Base-by-base conservation (phyloP, 192 early-diverging fungal genomes). In the Coemansia sp. region DNA sequence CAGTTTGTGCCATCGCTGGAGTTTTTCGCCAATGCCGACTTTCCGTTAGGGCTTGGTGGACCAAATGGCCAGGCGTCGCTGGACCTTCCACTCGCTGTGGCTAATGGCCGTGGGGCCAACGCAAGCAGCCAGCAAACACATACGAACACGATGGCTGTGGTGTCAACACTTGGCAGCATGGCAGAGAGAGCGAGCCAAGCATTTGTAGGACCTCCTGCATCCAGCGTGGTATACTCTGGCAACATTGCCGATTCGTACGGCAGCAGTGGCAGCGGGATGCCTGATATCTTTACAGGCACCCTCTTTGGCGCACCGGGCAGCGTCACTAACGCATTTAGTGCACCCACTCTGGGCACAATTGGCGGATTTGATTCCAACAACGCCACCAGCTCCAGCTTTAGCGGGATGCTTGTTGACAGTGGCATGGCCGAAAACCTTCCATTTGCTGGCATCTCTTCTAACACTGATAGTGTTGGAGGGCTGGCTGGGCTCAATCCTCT, bases 1-100 rank as follows among this genome's bases (percentile, higher is more conserved):
- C 80, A 74, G 58, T 82, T 82, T 71, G 80, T 82, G 23, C 75
- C 80, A 5, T 76, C 80, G 36, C 62, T 82, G 10, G 80, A 82
- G 59, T 77, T 82, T 45, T 82, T 82, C 68, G 80, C 80, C 25
- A 82, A 82, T 37, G 72, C 80, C 10, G 80, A 77, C 38, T 82
- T 74, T 23, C 80, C 80, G 12, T 58, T 82, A 25, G 80, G 80
- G 10, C 74, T 82, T 32, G 80, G 80, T 5, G 75, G 75, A 0
- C 80, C 75, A 11, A 82, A 82, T 32, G 80, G 80, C 1, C 74
- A 77, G 66, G 72, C 75, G 21, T 69, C 80, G 57, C 37, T 68
- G n/a, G 55, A 64, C 14, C 44, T 73, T 37, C 68, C 79, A 3
- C 67, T 63, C 11, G 71, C 67, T 17, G 51, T 73, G 64, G 21